Evolutionary conservation across 139 green algal genomes (phyloP).

Genomic region (Trebouxia sp.): DNA sequence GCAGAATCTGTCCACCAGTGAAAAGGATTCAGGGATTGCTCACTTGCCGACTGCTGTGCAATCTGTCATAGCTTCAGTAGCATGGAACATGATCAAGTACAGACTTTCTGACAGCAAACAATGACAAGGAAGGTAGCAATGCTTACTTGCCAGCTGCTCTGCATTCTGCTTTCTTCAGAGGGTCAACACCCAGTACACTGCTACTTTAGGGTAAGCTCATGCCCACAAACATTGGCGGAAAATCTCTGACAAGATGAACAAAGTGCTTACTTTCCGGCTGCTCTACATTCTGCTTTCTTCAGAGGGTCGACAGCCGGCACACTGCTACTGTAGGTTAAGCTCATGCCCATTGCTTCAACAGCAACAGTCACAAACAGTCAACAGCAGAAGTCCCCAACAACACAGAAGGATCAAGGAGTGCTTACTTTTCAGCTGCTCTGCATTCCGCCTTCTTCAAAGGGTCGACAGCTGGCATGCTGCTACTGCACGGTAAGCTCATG

Average conservation of each 20-base stretch:
- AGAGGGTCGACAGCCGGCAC: conserved; percentile 84
- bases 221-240: conserved; percentile 45
- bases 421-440: conserved; percentile 70
- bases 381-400: background rate
- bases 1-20: too few species aligned
- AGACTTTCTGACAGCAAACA: too few species aligned
- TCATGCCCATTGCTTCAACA: conserved; percentile 96
- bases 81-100: conserved; percentile 93
- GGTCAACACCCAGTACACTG: conserved; percentile 76
- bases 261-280: conserved; percentile 52
- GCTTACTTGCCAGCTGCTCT: conserved; percentile 53
- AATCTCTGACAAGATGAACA: too few species aligned
- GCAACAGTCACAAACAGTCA: conserved; percentile 76
- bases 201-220: conserved; percentile 94
- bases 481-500: conserved; percentile 94
- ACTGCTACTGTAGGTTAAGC: conserved; percentile 85
- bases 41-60: conserved; percentile 82
- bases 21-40: too few species aligned
- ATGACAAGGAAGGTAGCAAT: background rate
- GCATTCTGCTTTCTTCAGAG: conserved; percentile 94
- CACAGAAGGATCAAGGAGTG: too few species aligned
- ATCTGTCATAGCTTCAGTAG: conserved; percentile 92
- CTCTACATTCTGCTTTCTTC: conserved; percentile 93
- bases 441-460: conserved; percentile 95
- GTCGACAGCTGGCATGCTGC: conserved; percentile 92